Base-by-base conservation (phyloP, 331 rosid species). In the Malus hybrid region DNA sequence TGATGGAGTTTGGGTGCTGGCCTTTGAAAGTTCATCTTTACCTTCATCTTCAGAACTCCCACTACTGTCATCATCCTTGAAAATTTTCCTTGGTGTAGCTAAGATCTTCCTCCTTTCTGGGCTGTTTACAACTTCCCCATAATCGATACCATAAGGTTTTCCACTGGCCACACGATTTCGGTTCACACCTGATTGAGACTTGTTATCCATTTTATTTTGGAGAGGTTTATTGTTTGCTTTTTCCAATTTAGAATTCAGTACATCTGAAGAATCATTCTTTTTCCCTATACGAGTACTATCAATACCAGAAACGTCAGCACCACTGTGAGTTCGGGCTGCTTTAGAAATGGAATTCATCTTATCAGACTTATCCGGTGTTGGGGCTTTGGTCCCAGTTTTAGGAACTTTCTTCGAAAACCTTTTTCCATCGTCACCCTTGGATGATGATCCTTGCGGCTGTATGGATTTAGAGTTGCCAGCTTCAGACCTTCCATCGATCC, bases 1-100 rank as follows among this genome's bases (percentile, higher is more conserved):
- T 56, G 93, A 86, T 36, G 92, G 91, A 80, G 86, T 78, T 76
- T 74, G 80, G 55, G 88, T 85, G 87, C 91, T 91, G 73, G 83
- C 80, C 84, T 78, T 88, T 16, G 93, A 86, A 76, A 61, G 34
- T 32, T 34, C 74, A 61, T 28, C 29, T 69, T 33, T 77, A 66
- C 56, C 81, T 76, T 59, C 90, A 71, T 80, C 90, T 80, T 85
- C 90, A 22, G 93, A 86, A 70, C 88, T 73, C 56, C 80, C 83
- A 65, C 90, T 86, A 72, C 86, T 87, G 65, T 86, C 92, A 83
- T 83, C 95, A 83, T 83, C 95, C 66, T 83, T 75, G 85, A 90
- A 93, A 80, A 93, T 87, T 77, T 84, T 67, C 73, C 88, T 89
- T 0, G 83, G 64, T 19, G 64, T 72, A 63, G 81, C 81, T 70